Conservation (phyloP, 495 filamentous ascomycete genomes). For the Pyrenula aspistea region DNA sequence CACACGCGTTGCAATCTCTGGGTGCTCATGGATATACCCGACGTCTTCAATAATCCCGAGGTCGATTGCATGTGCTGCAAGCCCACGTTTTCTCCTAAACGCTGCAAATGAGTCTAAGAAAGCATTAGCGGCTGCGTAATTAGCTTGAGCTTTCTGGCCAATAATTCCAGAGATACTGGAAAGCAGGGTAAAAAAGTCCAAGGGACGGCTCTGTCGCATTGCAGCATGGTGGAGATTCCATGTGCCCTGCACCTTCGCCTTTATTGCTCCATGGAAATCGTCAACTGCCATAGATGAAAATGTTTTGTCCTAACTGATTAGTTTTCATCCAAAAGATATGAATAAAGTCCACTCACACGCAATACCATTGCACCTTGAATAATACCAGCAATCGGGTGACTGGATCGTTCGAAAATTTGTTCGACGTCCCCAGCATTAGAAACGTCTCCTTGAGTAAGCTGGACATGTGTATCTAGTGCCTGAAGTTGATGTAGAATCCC, state of each 20-base stretch:
- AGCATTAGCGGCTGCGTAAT: constrained; percentile 16
- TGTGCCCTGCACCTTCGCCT: constrained; percentile 27
- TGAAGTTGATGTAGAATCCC: not conserved
- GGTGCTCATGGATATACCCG: constrained; percentile 6
- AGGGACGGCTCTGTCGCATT: not conserved
- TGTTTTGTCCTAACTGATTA: constrained; percentile 15
- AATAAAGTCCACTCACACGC: no score
- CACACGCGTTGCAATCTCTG: not conserved
- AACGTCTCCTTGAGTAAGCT: not conserved
- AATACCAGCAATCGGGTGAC: constrained; percentile 21
- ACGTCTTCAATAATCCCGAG: constrained; percentile 15
- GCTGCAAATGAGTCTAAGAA: constrained; percentile 16
- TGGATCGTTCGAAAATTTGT: constrained; percentile 3
- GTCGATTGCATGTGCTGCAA: constrained; percentile 14
- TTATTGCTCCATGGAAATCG: constrained; percentile 15
- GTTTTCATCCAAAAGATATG: no score
- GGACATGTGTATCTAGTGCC: not conserved
- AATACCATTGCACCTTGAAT: constrained; percentile 27
- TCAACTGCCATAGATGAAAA: constrained; percentile 18
- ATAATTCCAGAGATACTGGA: constrained; percentile 15
- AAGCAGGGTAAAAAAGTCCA: constrained; percentile 34
- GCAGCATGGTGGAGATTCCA: constrained; percentile 18
- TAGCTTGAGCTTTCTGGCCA: constrained; percentile 12
- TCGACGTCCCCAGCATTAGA: constrained; percentile 1
- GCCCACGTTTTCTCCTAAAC: constrained; percentile 9